Conservation (phyloP, 176 grass and related monocot genomes). For the Ensete ventricosum region DNA sequence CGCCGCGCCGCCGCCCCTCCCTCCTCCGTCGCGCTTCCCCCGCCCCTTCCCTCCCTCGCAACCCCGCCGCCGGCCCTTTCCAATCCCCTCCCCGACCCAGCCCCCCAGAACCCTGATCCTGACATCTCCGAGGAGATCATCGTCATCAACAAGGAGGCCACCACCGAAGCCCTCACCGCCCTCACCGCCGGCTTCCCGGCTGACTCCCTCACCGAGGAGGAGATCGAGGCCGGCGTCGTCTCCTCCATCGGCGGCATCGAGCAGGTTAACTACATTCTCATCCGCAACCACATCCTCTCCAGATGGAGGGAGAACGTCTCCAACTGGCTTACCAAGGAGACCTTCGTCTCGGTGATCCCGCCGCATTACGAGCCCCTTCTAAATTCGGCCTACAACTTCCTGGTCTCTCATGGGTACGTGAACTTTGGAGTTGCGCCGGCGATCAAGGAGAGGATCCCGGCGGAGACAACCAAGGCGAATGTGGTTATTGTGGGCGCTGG, state of each 20-base stretch:
- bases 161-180: constrained; percentile 77
- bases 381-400: constrained; percentile 71
- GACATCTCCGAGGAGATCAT: constrained; percentile 82
- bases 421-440: constrained; percentile 80
- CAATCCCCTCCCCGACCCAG: neutral
- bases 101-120: constrained; percentile 4
- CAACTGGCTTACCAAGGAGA: constrained; percentile 69
- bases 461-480: constrained; percentile 54
- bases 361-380: constrained; percentile 74
- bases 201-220: constrained; percentile 94
- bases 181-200: constrained; percentile 82
- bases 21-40: neutral
- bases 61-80: neutral
- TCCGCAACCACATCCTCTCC: constrained; percentile 81
- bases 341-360: constrained; percentile 49
- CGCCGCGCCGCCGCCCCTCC: constrained; percentile 53
- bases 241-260: constrained; percentile 87
- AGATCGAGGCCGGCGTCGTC: constrained; percentile 92
- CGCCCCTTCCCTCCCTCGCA: constrained; percentile 4
- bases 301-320: constrained; percentile 75
- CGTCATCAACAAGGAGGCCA: constrained; percentile 93
- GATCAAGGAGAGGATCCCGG: constrained; percentile 72
- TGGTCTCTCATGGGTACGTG: constrained; percentile 71
- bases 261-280: constrained; percentile 98
- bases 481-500: constrained; percentile 67